Percentiles rank a stretch among this genome's conserved stretches.
These are phyloP conservation scores for Beta corolliflora DNA, from an alignment of 179 eudicot species.

Conservation along the genomic window DNA sequence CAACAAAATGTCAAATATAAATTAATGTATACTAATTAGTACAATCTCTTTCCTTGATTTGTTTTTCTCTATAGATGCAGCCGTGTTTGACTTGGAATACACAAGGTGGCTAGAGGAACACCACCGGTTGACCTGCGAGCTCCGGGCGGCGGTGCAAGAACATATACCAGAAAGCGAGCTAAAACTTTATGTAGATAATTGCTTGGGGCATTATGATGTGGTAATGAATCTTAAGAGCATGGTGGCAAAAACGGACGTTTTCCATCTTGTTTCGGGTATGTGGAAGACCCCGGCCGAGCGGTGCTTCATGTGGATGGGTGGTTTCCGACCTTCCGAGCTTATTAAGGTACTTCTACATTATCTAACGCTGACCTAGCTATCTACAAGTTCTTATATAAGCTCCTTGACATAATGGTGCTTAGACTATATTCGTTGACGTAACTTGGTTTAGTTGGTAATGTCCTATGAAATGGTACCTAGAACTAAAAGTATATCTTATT, in stretches of 20 bases:
- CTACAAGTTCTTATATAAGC: not conserved
- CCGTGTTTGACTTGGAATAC: conserved; percentile 90
- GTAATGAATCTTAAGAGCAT: conserved; percentile 71
- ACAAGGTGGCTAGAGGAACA: conserved; percentile 91
- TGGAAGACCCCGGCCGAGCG: conserved; percentile 98
- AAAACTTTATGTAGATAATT: conserved; percentile 69
- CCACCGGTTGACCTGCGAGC: conserved; percentile 76
- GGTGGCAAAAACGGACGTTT: conserved; percentile 72
- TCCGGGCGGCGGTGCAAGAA: conserved; percentile 81
- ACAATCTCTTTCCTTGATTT: not conserved
- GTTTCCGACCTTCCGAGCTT: conserved; percentile 87
- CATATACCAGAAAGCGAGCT: conserved; percentile 84
- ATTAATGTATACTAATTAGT: not conserved
- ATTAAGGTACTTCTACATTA: conserved; percentile 56
- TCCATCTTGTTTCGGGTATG: conserved; percentile 81
- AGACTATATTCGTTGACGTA: too few species aligned
- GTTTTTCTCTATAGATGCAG: conserved; percentile 43
- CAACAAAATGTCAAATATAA: conserved; percentile 7
- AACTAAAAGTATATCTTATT: too few species aligned
- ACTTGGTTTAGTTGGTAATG: too few species aligned
- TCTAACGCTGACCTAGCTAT: not conserved
- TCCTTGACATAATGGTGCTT: not conserved
- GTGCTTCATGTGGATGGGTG: conserved; percentile 97
- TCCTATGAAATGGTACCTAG: too few species aligned
- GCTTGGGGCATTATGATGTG: conserved; percentile 72